These are phyloP conservation scores for Fusarium tupiense DNA, from an alignment of 2,329 filamentous ascomycete species.

Conservation along the genomic window DNA sequence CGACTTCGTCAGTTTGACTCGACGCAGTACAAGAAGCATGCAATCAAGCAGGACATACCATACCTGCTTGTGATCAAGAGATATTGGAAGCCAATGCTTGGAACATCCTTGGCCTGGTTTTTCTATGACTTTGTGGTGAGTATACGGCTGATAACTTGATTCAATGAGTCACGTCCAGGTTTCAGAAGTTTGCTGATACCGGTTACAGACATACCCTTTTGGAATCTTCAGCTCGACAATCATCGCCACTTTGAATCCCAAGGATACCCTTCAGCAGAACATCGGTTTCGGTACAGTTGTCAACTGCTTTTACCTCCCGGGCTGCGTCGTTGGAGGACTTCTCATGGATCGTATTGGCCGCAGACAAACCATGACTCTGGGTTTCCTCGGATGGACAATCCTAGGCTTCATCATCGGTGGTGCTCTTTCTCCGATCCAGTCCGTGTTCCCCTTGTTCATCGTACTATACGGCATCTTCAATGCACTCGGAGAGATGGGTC, in stretches of 20 bases:
- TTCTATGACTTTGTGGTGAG: background rate
- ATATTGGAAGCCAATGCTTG: background rate
- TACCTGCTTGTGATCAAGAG: background rate
- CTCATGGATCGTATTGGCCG: background rate
- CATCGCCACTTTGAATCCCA: background rate
- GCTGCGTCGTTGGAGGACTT: background rate
- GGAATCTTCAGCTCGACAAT: background rate
- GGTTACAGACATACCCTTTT: background rate
- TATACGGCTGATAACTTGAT: too few relatives aligned
- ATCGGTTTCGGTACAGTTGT: background rate
- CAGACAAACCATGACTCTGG: background rate
- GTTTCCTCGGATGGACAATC: background rate
- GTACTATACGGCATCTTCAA: constrained; percentile 2
- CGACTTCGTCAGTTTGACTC: background rate
- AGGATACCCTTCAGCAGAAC: background rate
- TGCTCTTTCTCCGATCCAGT: background rate
- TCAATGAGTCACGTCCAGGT: accelerated
- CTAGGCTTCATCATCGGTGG: background rate
- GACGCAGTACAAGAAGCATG: background rate
- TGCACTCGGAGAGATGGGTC: background rate
- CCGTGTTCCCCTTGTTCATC: background rate
- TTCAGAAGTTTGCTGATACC: accelerated
- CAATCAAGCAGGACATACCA: background rate
- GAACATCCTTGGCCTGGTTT: background rate
- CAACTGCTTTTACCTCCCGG: background rate